Conservation (phyloP, 2,329 filamentous ascomycete species). For the Xylaria sp. region DNA sequence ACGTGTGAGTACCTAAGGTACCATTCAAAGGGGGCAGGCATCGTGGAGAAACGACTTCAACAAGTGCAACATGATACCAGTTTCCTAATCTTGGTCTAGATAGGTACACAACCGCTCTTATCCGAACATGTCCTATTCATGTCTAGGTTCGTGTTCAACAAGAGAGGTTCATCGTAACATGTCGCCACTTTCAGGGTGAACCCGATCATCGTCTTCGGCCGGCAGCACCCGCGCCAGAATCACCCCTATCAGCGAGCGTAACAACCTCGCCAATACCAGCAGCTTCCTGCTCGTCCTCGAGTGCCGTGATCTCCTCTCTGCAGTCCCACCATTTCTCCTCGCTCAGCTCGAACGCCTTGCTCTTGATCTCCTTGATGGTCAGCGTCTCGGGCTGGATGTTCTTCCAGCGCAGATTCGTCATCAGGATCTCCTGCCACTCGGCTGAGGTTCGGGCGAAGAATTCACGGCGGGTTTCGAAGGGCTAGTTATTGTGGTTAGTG, state of each 20-base stretch:
- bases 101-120: neutral
- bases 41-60: neutral
- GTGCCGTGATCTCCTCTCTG: constrained; percentile 80
- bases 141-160: neutral
- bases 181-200: neutral
- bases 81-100: neutral
- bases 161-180: neutral
- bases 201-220: constrained; percentile 29
- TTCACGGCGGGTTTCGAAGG: constrained; percentile 84
- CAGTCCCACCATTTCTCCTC: constrained; percentile 99
- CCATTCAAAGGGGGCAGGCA: neutral
- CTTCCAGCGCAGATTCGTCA: constrained; percentile 68
- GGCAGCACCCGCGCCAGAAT: constrained; percentile 46
- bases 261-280: constrained; percentile 94
- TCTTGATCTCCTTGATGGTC: constrained; percentile 84
- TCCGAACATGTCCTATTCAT: neutral
- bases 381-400: constrained; percentile 62
- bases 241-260: constrained; percentile 69
- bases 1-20: neutral
- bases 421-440: constrained; percentile 84
- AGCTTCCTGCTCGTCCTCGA: constrained; percentile 95
- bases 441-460: constrained; percentile 86
- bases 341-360: constrained; percentile 80
- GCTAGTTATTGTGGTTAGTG: constrained; percentile 43
- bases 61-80: neutral